Conservation (phyloP, 345 rosid genomes). For the Murraya koenigii region DNA sequence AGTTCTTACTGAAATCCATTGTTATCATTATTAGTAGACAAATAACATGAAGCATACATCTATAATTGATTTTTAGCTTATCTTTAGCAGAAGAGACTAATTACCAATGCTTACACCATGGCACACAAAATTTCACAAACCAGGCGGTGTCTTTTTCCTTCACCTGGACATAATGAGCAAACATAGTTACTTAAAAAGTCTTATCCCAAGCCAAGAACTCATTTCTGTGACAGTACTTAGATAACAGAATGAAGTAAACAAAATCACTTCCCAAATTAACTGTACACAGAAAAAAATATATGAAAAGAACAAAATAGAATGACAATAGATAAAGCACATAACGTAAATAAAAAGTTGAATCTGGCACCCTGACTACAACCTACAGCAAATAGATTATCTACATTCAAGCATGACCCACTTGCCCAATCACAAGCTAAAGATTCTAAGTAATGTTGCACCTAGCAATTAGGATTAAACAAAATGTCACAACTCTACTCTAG, state of each 20-base stretch:
- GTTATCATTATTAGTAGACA: conserved; percentile 11
- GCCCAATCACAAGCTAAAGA: neutral
- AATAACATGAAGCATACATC: neutral
- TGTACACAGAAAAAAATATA: no score
- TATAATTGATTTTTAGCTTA: neutral
- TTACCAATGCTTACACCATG: conserved; percentile 99
- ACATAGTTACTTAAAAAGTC: neutral
- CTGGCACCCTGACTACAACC: neutral
- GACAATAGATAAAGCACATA: neutral
- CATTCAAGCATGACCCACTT: neutral
- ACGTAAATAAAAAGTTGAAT: neutral
- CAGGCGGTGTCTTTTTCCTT: conserved; percentile 96
- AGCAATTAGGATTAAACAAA: neutral
- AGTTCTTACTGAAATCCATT: conserved; percentile 63
- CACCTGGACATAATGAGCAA: conserved; percentile 39
- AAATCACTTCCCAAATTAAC: neutral
- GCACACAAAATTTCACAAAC: conserved; percentile 97
- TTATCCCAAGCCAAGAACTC: neutral
- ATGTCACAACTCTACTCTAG: neutral
- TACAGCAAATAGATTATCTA: neutral
- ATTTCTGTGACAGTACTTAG: neutral
- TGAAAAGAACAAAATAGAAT: no score
- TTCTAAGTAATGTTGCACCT: neutral
- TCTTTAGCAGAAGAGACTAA: neutral
- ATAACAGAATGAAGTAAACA: neutral